phyloP scores from a whole-genome alignment of 139 green algal genomes.

The Micractinium sp. region DNA sequence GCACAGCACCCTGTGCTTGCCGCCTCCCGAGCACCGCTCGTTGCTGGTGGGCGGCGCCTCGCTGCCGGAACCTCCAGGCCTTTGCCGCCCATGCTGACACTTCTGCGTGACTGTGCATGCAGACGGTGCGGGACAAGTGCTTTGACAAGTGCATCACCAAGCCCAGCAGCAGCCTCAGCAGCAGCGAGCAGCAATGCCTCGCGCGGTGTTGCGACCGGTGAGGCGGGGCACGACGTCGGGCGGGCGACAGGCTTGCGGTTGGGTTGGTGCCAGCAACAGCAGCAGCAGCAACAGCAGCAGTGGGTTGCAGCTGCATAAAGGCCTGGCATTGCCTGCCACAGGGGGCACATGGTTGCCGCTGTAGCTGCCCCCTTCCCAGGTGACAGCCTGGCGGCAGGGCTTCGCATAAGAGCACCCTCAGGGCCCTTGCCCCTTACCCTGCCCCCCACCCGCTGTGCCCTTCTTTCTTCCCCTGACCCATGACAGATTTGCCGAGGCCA shows the following conservation, averaged over 20 bases:
- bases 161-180: constrained; percentile 85
- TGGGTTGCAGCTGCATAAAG: too few relatives aligned
- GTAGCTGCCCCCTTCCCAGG: too few relatives aligned
- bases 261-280: background rate
- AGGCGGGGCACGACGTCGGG: constrained; percentile 62
- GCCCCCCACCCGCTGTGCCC: too few relatives aligned
- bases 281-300: too few relatives aligned
- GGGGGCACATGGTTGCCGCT: too few relatives aligned
- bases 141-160: constrained; percentile 92
- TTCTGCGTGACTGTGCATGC: constrained; percentile 8
- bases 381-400: too few relatives aligned
- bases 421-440: too few relatives aligned
- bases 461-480: too few relatives aligned
- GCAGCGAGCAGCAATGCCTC: constrained; percentile 90
- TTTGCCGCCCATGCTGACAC: background rate
- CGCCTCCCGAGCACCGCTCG: too few relatives aligned
- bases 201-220: constrained; percentile 91
- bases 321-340: too few relatives aligned
- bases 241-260: background rate
- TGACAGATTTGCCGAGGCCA: constrained; percentile 39
- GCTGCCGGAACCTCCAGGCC: background rate
- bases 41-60: background rate
- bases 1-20: background rate
- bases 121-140: constrained; percentile 96
- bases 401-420: too few relatives aligned